A percentile compares a stretch with the other conserved stretches of the same genome.
Evolutionary conservation across 176 grass and related monocot genomes (phyloP).

Genomic region (Poa annua): DNA sequence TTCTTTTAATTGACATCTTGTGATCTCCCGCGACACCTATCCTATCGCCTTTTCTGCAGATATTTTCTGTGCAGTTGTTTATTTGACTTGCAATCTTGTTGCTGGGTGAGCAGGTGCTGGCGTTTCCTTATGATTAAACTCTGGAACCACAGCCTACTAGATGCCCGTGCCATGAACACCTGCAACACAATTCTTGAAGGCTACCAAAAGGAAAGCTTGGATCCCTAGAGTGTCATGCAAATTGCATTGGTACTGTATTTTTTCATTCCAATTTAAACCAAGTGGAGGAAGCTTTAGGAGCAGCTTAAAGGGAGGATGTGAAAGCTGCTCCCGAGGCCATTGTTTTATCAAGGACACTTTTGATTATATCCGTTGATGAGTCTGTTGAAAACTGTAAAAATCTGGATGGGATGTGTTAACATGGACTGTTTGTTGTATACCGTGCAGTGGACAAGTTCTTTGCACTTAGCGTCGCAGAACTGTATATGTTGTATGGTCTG

Average conservation of each 20-base stretch:
- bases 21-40: background rate
- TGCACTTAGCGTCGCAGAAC: background rate
- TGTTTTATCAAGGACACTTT: conserved; percentile 1
- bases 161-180: conserved; percentile 74
- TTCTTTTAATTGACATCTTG: background rate
- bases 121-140: conserved; percentile 95
- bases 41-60: background rate
- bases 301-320: background rate
- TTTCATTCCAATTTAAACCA: conserved; percentile 13
- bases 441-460: background rate
- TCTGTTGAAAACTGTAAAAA: background rate
- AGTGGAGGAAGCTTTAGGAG: background rate
- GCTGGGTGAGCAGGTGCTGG: conserved; percentile 67
- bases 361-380: conserved; percentile 19
- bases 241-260: background rate
- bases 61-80: background rate
- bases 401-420: background rate
- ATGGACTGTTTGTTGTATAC: background rate
- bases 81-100: conserved; percentile 28
- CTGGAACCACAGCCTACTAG: conserved; percentile 94
- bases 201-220: conserved; percentile 51
- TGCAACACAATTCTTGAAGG: conserved; percentile 79
- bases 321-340: conserved; percentile 11
- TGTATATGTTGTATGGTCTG: background rate
- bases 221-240: conserved; percentile 40